Percentiles rank a stretch among this genome's conserved stretches.
These are phyloP conservation scores for Miscanthus lutarioriparius DNA, from an alignment of 176 grass and related monocot species.

Conservation along the genomic window DNA sequence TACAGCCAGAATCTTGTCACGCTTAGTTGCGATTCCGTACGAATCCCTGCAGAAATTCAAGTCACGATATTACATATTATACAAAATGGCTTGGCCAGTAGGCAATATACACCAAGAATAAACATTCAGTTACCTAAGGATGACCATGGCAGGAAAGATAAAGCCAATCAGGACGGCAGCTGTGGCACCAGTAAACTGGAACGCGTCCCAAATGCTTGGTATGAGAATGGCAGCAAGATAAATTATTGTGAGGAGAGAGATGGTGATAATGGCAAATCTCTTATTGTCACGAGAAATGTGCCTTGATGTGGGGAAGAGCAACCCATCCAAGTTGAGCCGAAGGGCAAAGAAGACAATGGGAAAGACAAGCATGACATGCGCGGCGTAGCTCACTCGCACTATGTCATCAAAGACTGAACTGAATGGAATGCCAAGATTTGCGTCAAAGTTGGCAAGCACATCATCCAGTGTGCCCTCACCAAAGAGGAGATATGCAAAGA, in stretches of 20 bases:
- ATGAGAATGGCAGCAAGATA: constrained; percentile 71
- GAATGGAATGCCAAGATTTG: constrained; percentile 67
- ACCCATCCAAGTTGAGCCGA: not conserved
- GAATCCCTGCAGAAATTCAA: constrained; percentile 61
- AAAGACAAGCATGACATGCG: not conserved
- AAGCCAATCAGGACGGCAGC: constrained; percentile 74
- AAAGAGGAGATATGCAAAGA: constrained; percentile 92
- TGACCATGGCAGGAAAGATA: constrained; percentile 82
- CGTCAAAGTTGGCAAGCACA: constrained; percentile 85
- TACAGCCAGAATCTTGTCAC: constrained; percentile 74
- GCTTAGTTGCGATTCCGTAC: constrained; percentile 57
- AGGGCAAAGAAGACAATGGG: not conserved
- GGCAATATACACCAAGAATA: not conserved
- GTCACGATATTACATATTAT: not conserved
- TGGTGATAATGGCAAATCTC: constrained; percentile 68
- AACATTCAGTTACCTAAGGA: constrained; percentile 62
- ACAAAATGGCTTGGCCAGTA: not conserved
- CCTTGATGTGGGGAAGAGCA: not conserved
- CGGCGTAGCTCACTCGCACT: constrained; percentile 71
- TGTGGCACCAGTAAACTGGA: constrained; percentile 89
- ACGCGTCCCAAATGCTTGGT: constrained; percentile 90
- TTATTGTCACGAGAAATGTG: constrained; percentile 62
- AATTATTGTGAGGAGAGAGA: constrained; percentile 54
- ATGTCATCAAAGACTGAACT: constrained; percentile 66
- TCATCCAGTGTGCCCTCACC: constrained; percentile 78